phyloP scores from a whole-genome alignment of 2,329 filamentous ascomycete species.

The Zarea fungicola region DNA sequence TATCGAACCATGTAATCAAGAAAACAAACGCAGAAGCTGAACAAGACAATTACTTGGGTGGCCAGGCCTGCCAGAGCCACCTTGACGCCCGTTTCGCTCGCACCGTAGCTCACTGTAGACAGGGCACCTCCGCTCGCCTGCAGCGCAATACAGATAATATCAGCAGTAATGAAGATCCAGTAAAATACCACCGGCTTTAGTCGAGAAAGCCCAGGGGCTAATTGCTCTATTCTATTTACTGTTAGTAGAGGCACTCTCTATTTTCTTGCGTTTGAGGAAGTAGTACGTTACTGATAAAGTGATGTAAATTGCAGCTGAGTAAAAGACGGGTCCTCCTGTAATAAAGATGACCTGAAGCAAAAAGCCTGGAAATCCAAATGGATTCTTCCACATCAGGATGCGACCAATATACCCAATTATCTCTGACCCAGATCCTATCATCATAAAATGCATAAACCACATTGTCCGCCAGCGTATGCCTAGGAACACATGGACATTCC shows the following conservation, averaged over 20 bases:
- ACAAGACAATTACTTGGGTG: conserved; percentile 53
- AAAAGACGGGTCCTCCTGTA: conserved; percentile 37
- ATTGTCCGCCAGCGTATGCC: conserved; percentile 38
- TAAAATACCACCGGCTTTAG: conserved; percentile 36
- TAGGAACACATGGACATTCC: conserved; percentile 36
- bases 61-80: conserved; percentile 45
- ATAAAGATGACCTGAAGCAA: conserved; percentile 53
- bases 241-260: conserved; percentile 15
- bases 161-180: conserved; percentile 47
- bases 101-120: conserved; percentile 38
- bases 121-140: conserved; percentile 53
- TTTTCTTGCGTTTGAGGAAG: neutral
- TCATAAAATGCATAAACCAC: conserved; percentile 44
- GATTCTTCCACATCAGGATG: conserved; percentile 50
- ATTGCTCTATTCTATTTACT: conserved; percentile 31
- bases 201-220: conserved; percentile 34
- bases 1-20: conserved; percentile 43
- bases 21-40: conserved; percentile 44
- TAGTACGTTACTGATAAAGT: conserved; percentile 41
- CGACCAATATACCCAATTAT: conserved; percentile 59
- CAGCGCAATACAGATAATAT: conserved; percentile 48
- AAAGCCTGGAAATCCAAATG: conserved; percentile 53
- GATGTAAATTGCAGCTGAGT: conserved; percentile 60
- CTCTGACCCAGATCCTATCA: conserved; percentile 50
- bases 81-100: conserved; percentile 36